Evolutionary conservation across 1,139 yeast species (phyloP), one percentile per base, ranked within the genome.

Genomic region (Blastobotrys apis): DNA sequence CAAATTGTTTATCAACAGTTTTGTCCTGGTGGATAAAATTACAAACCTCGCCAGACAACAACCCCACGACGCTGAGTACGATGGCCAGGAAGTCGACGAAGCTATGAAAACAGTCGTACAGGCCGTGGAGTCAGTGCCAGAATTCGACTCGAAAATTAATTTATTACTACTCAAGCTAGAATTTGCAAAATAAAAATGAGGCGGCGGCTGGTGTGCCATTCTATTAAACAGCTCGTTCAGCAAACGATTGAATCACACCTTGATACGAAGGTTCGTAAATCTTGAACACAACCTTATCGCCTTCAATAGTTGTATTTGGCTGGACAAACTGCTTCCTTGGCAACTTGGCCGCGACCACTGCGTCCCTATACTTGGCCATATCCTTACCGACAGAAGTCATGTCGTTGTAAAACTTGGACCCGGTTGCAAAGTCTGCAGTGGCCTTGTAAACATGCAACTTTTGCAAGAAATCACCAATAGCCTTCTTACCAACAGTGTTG

Each of bases 241-340:
- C 73, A 63, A 81, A 86, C 57, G 90, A 81, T 63, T 81, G 77
- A 58, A 87, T 83, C 82, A 86, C 74, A 26, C 94, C 95, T 31
- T 70, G 69, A 54, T 79, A 80, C n/a, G 80, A 71, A 59, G 84
- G 90, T 19, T 78, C 83, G 56, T 87, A 87, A 59, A 84, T 94
- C 49, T 70, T 72, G 27, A 85, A 73, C 34, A 66, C 73, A 30
- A 84, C 79, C 20, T 65, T 71, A 17, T 47, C 56, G 22, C 63
- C 65, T 5, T 54, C 61, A 35, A 76, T 50, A 16, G 8, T 20
- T 5, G 94, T 82, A 64, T 87, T 87, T 29, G 87, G 86, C 66
- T 87, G 96, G 47, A 87, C 79, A 57, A 83, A 75, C 62, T 85
- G 94, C 63, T 81, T 82, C 62, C 96, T 76, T 50, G 96, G 94